Conservation (phyloP, 371 early-diverging fungal genomes). For the Polyrhizophydium stewartii region DNA sequence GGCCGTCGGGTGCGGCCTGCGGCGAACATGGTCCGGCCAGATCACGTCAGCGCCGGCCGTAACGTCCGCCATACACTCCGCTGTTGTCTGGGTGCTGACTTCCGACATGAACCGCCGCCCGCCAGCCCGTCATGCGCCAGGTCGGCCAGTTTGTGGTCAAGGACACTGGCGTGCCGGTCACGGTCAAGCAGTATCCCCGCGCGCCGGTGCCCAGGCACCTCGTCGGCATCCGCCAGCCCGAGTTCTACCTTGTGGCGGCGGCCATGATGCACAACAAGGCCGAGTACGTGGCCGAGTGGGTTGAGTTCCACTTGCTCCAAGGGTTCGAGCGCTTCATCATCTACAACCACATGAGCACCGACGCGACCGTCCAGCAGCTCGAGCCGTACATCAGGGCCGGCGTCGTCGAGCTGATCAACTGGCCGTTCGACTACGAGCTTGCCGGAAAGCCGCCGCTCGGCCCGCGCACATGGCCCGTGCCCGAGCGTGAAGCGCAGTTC, state of each 20-base stretch:
- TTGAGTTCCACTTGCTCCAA: slow-evolving; percentile 7
- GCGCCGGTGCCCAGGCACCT: neutral
- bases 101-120: no score
- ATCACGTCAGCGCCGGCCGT: no score
- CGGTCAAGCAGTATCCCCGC: neutral
- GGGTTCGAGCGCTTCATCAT: slow-evolving; percentile 5
- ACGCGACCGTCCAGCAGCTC: slow-evolving; percentile 4
- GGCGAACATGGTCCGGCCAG: no score
- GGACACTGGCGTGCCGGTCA: neutral
- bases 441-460: neutral
- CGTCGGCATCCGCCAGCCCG: no score
- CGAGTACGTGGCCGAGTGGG: slow-evolving; percentile 4
- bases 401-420: slow-evolving; percentile 2
- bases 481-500: neutral
- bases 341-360: slow-evolving; percentile 2
- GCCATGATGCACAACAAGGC: slow-evolving; percentile 2
- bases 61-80: no score
- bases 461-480: neutral
- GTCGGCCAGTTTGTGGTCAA: neutral
- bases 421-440: slow-evolving; percentile 2
- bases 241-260: neutral
- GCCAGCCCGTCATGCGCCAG: neutral
- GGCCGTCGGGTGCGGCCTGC: no score
- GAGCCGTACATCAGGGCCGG: slow-evolving; percentile 6
- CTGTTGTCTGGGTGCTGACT: no score